phyloP scores from a whole-genome alignment of 2,329 filamentous ascomycete species.

The Eurotiales sp. region DNA sequence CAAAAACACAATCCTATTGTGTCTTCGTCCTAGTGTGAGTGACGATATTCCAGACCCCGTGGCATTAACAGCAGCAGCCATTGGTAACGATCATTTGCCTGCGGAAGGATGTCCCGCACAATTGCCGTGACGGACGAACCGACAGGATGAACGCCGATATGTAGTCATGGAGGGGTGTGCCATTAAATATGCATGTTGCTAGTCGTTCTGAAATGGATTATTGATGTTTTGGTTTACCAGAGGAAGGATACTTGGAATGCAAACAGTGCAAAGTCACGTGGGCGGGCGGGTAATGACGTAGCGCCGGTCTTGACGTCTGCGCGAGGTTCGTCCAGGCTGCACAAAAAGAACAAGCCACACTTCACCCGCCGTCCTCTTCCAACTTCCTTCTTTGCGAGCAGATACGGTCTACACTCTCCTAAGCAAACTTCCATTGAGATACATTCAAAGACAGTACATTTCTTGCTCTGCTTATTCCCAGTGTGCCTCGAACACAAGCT shows the following conservation, averaged over 20 bases:
- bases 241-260: not conserved
- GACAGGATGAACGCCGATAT: too few relatives aligned
- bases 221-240: too few relatives aligned
- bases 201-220: too few relatives aligned
- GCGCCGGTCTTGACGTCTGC: slow-evolving; percentile 4
- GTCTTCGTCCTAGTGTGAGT: not conserved
- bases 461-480: not conserved
- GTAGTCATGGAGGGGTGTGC: not conserved
- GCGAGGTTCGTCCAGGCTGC: slow-evolving; percentile 9
- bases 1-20: not conserved
- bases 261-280: slow-evolving; percentile 15
- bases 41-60: not conserved
- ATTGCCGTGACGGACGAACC: too few relatives aligned
- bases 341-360: slow-evolving; percentile 14
- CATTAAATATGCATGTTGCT: too few relatives aligned
- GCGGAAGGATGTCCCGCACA: too few relatives aligned
- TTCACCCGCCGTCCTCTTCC: not conserved
- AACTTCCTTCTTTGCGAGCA: not conserved
- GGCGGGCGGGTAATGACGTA: slow-evolving; percentile 11
- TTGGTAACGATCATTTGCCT: not conserved
- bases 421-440: too few relatives aligned
- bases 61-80: too few relatives aligned
- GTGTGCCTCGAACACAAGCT: not conserved
- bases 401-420: too few relatives aligned
- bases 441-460: not conserved